Evolutionary conservation across 306 rosid species (phyloP).

Genomic region (Quercus variabilis): DNA sequence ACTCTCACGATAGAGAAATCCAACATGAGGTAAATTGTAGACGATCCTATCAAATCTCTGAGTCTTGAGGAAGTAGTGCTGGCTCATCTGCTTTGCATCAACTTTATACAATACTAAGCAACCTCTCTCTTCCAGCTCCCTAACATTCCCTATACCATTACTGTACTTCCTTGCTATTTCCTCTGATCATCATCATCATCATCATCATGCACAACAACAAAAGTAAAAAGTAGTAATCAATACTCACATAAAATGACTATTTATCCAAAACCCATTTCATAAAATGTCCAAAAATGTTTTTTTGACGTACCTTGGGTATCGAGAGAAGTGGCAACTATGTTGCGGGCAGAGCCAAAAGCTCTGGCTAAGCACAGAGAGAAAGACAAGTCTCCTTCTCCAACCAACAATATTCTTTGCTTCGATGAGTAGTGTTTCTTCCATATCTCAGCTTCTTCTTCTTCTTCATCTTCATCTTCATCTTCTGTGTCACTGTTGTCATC

Average conservation of each 20-base stretch:
- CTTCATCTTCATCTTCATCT: constrained; percentile 15
- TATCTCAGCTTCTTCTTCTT: constrained; percentile 33
- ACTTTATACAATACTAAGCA: constrained; percentile 55
- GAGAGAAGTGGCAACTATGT: constrained; percentile 72
- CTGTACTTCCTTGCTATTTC: constrained; percentile 53
- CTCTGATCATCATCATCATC: constrained; percentile 23
- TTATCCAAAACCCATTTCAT: neutral
- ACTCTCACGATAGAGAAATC: constrained; percentile 61
- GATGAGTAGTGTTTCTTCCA: constrained; percentile 82
- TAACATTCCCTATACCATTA: constrained; percentile 52
- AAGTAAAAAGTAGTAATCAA: neutral
- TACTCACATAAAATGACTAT: constrained; percentile 2
- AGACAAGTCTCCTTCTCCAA: constrained; percentile 89
- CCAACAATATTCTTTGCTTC: constrained; percentile 52
- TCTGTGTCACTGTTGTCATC: neutral
- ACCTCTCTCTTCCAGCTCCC: constrained; percentile 69
- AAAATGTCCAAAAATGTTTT: neutral
- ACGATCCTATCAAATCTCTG: constrained; percentile 78
- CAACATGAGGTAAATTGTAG: constrained; percentile 86
- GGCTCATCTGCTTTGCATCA: constrained; percentile 62
- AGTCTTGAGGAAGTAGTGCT: constrained; percentile 71
- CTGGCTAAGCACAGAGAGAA: constrained; percentile 59
- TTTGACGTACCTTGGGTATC: constrained; percentile 52
- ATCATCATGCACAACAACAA: no score
- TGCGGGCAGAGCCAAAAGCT: constrained; percentile 58